phyloP scores from a whole-genome alignment of 78 protist species.

The Speleostelium caveatum region DNA sequence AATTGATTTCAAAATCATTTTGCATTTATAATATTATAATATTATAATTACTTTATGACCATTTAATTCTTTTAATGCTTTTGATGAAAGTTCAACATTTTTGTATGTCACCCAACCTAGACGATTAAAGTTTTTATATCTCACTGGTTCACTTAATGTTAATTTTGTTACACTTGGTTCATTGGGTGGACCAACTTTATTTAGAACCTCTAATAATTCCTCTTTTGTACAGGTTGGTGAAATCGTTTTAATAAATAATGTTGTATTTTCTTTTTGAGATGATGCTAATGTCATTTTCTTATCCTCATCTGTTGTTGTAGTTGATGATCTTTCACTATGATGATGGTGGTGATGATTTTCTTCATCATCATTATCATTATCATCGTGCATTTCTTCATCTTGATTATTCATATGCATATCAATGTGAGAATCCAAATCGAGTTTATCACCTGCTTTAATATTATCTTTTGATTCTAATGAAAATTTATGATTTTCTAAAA shows the following conservation, averaged over 20 bases:
- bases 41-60: constrained; percentile 43
- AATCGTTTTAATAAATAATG: constrained; percentile 70
- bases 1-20: neutral
- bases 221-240: constrained; percentile 83
- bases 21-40: neutral
- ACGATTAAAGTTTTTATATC: constrained; percentile 73
- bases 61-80: constrained; percentile 69
- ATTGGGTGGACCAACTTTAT: constrained; percentile 43
- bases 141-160: constrained; percentile 65
- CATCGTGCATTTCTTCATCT: constrained; percentile 21
- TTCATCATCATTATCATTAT: constrained; percentile 1
- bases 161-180: constrained; percentile 47
- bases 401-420: neutral
- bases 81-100: constrained; percentile 18
- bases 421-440: constrained; percentile 37
- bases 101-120: constrained; percentile 75
- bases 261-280: constrained; percentile 23
- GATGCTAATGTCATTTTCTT: constrained; percentile 24
- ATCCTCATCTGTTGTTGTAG: neutral
- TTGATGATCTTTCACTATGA: neutral
- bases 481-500: constrained; percentile 55
- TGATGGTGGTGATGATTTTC: neutral
- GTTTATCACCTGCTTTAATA: constrained; percentile 58
- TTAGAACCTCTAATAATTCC: constrained; percentile 66
- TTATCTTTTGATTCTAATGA: constrained; percentile 48